Conservation (phyloP, 345 rosid genomes). For the Trapa bicornis region DNA sequence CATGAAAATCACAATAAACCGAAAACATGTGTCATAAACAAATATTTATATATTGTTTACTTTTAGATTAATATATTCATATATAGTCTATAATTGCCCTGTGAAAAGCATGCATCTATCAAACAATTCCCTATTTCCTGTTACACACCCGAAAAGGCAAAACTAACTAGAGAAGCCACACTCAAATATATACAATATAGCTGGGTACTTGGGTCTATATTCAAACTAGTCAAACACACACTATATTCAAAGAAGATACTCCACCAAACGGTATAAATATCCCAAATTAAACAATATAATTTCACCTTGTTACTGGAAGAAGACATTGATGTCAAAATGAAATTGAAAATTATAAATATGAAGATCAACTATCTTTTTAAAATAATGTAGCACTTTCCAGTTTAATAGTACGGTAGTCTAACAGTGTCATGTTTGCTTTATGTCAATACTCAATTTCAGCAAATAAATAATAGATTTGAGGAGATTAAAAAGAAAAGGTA, state of each 20-base stretch:
- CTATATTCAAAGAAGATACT: background rate
- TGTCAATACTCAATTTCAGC: background rate
- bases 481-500: constrained; percentile 1
- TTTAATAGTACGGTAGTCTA: background rate
- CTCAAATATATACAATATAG: background rate
- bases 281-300: background rate
- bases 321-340: background rate
- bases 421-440: too few species aligned
- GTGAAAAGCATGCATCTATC: background rate
- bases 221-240: background rate
- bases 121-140: background rate
- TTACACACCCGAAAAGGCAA: background rate
- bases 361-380: background rate
- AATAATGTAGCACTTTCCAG: background rate
- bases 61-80: background rate
- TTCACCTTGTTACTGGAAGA: background rate
- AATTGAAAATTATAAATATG: background rate
- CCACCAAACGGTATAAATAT: too few species aligned
- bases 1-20: background rate
- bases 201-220: background rate
- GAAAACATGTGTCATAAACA: background rate
- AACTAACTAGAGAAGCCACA: background rate
- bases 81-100: background rate
- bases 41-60: too few species aligned
- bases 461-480: background rate